Base-by-base conservation (phyloP, 2,329 filamentous ascomycete species). In the Rhexocercosporidium sp. region DNA sequence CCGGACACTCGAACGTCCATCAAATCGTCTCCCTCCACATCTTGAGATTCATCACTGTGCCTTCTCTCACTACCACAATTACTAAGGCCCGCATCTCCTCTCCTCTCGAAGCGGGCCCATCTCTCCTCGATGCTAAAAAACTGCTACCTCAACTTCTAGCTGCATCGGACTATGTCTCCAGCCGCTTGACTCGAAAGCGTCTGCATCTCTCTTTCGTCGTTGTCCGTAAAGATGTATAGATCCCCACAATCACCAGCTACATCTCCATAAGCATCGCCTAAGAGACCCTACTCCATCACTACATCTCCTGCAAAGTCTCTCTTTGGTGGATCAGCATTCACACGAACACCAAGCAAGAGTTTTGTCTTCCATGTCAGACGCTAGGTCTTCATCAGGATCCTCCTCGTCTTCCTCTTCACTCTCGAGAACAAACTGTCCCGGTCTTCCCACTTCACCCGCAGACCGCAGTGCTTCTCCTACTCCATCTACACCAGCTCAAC, bases 61-160 rank as follows among this genome's bases (percentile, higher is more conserved):
- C 59, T 20, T 62, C 59, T 39, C 14, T 22, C 20, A 27, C 46
- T 11, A 51, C 59, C 16, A 51, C 72, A 47, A 74, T 76, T 66
- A 67, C 71, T 74, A 90, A 88, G 78, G 79, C 82, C 64, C 81
- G 79, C 65, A 90, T 90, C 73, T 90, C 88, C 1, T 84, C 86
- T 59, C 88, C 88, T 16, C 82, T 90, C 65, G 88, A 90, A 80
- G 87, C 88, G 31, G 87, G 87, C 20, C 79, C 81, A 49, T 89
- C 87, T 22, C 80, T 90, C 64, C 83, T 88, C 67, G 85, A 89
- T 72, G 80, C 81, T 37, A 82, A 87, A 70, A 82, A 84, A 66
- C 81, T 90, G n/a, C 87, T 88, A 1, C 77, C 82, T n/a, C 80
- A 82, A 51, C 76, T 90, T 63, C 82, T 78, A 12, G 81, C 82